Base-by-base conservation (phyloP, 768 basidiomycete genomes). In the Tulasnella sp. region DNA sequence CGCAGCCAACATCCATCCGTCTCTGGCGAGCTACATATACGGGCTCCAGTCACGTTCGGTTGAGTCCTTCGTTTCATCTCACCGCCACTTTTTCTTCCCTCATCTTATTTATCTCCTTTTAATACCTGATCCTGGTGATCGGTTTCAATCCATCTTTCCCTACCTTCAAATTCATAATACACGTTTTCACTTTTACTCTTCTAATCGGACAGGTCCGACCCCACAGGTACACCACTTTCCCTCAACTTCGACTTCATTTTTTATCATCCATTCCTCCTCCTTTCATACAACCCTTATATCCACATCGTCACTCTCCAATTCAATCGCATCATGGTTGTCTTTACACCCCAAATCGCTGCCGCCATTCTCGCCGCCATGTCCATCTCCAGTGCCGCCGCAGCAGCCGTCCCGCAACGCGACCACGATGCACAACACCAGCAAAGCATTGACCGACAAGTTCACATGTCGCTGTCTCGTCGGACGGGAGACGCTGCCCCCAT, bases 81-180 rank as follows among this genome's bases (percentile, higher is more conserved):
- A 63, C 61, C 67, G 68, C 65, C 63, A 62, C 62, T 64, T 69
- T 69, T 71, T 71, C 65, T 67, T 68, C 71, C 67, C 68, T 66
- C 70, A 70, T 68, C 71, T 64, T 61, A 62, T 64, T 56, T 56
- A 55, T 73, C 62, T 64, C 63, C 68, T n/a, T n/a, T n/a, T n/a
- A n/a, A n/a, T n/a, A n/a, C n/a, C 67, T 24, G 80, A 74, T 81
- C 81, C 81, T 67, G 80, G 81, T 73, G 81, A 76, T 81, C 78
- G 56, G 54, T 65, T 11, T 63, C 54, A 58, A 64, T 67, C 42
- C 44, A 58, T 69, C 65, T 63, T 38, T 61, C 67, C 62, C 61
- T n/a, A n/a, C n/a, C n/a, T n/a, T 66, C 64, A 65, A 61, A 66
- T 67, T 61, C 45, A n/a, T n/a, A n/a, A n/a, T n/a, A n/a, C n/a